A percentile compares a stretch with the other conserved stretches of the same genome.
Conservation (phyloP, 257 asterid genomes). For the Solanum rostratum region DNA sequence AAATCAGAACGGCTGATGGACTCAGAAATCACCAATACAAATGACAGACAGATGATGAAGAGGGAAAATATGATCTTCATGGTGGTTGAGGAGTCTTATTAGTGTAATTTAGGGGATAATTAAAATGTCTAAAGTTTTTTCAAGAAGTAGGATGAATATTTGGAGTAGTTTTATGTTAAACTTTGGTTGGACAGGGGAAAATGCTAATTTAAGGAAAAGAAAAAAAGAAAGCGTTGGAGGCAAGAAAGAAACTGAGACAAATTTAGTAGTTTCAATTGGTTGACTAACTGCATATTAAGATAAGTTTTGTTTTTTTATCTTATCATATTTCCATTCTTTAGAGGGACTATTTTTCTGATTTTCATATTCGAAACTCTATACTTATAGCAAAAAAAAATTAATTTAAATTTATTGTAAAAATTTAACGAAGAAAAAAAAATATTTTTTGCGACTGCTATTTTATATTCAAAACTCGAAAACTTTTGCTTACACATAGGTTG, state of each 20-base stretch:
- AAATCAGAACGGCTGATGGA: conserved; percentile 48
- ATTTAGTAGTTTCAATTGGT: too few relatives aligned
- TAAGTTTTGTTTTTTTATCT: too few relatives aligned
- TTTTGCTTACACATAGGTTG: not conserved
- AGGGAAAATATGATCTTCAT: conserved; percentile 11
- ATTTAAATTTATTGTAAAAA: fast-evolving
- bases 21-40: conserved; percentile 18
- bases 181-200: not conserved
- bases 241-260: not conserved
- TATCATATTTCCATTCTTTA: too few relatives aligned
- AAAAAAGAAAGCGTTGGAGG: not conserved
- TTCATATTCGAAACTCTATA: not conserved
- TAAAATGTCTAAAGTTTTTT: not conserved
- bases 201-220: not conserved
- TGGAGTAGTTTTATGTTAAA: not conserved
- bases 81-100: not conserved
- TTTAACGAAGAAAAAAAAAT: fast-evolving
- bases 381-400: fast-evolving
- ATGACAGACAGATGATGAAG: conserved; percentile 1
- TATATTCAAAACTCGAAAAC: not conserved
- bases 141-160: not conserved
- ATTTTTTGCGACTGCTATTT: fast-evolving
- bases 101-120: not conserved
- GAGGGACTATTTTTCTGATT: fast-evolving
- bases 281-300: too few relatives aligned